Evolutionary conservation across 331 rosid genomes (phyloP), one percentile per base, ranked within the genome.

Genomic region (Ulmus americana): DNA sequence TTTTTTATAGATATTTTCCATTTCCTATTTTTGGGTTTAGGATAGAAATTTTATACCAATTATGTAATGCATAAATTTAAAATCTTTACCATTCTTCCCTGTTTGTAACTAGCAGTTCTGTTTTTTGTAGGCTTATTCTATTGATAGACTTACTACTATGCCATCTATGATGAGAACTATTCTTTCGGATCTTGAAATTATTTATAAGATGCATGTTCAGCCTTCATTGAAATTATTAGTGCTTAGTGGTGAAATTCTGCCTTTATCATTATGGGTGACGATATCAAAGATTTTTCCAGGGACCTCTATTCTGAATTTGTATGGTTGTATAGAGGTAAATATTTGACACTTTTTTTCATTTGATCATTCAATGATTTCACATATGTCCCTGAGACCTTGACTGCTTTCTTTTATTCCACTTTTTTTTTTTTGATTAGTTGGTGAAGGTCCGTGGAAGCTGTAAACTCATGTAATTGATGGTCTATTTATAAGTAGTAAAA

Each of bases 261-360:
- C 95, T 42, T 62, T 88, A 49, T 46, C 77, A 55, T 74, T 91
- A 58, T 91, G 95, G 92, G 63, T 80, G 68, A 72, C 53, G 53
- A 83, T 91, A 39, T 73, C 79, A 62, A 70, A 82, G 78, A 55
- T 74, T 61, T 83, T 88, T 61, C 96, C 95, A 20, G 79, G 81
- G 65, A 88, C 95, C 65, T 59, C 84, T 55, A 78, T 91, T 80
- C 79, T 91, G 81, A 91, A 88, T 74, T 68, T 88, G 71, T 91
- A 88, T 52, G 97, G 97, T 67, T 86, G 96, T 77, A 86, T 95
- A 1, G 96, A 91, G 96, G 97, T 91, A 22, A 22, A 18, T 18
- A 18, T 0, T 63, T 13, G 48, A 39, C 18, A 7, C 47, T 55
- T 45, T n/a, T 59, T 72, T 67, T 69, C 2, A 52, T 70, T 72